Conservation (phyloP, 495 filamentous ascomycete species). For the Lasiosphaeris hirsuta region DNA sequence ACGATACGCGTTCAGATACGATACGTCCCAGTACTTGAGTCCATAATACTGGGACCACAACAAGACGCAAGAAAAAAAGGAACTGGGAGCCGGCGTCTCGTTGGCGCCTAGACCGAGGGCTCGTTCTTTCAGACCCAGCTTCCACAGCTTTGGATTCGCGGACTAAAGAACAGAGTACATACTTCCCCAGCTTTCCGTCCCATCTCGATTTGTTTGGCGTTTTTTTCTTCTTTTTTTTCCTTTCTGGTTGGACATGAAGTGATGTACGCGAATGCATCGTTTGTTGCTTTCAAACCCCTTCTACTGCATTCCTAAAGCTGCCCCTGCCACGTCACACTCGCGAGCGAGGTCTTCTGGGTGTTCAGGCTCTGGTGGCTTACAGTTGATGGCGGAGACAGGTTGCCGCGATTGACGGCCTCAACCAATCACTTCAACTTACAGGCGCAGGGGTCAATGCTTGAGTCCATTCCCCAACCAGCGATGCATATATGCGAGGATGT, state of each 20-base stretch:
- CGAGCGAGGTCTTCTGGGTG: too few species aligned
- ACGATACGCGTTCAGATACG: slow-evolving; percentile 45
- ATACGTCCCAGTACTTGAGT: slow-evolving; percentile 47
- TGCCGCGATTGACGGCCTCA: neutral
- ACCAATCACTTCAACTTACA: neutral
- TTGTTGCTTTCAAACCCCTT: neutral
- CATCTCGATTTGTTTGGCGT: neutral
- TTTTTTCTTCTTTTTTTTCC: neutral
- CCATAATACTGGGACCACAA: slow-evolving; percentile 48
- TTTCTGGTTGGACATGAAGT: neutral
- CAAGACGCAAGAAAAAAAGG: slow-evolving; percentile 46
- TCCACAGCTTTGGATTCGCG: slow-evolving; percentile 49
- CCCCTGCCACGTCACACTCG: slow-evolving; percentile 3
- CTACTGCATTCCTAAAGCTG: neutral
- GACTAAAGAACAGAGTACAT: slow-evolving; percentile 57
- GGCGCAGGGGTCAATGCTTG: neutral
- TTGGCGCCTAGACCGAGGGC: slow-evolving; percentile 27
- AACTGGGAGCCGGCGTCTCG: slow-evolving; percentile 21
- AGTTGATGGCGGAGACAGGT: neutral
- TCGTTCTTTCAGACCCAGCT: slow-evolving; percentile 52
- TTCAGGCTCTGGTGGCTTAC: neutral
- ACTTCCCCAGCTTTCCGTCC: neutral
- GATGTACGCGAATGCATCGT: neutral
- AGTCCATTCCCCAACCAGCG: slow-evolving; percentile 2
- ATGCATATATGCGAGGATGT: slow-evolving; percentile 2